Percentiles rank a stretch among this genome's conserved stretches.
Evolutionary conservation across 768 basidiomycete species (phyloP).

Genomic region (Cubamyces lactineus): DNA sequence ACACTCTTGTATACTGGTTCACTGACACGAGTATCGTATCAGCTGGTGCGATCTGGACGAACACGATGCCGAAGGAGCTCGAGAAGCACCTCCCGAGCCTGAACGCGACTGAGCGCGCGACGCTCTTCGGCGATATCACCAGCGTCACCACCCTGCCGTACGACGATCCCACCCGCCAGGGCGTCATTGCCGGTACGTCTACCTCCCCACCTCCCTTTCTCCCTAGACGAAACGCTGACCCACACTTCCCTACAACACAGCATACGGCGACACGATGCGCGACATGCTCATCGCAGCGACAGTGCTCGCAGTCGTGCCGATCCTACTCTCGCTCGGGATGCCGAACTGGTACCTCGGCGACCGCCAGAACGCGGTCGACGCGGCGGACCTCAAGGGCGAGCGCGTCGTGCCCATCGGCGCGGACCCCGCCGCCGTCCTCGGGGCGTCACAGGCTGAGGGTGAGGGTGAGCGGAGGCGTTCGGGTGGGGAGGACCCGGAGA

Average conservation of each 20-base stretch:
- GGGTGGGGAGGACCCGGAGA: background rate
- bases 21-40: constrained; percentile 29
- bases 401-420: constrained; percentile 12
- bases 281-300: constrained; percentile 39
- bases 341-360: constrained; percentile 70
- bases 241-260: constrained; percentile 10
- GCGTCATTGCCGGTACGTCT: constrained; percentile 37
- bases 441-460: background rate
- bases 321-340: constrained; percentile 60
- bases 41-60: constrained; percentile 69
- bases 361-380: constrained; percentile 69
- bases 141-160: constrained; percentile 50
- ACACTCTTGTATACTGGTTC: too few relatives aligned
- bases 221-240: background rate
- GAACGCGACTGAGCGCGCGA: constrained; percentile 43
- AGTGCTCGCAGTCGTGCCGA: constrained; percentile 55
- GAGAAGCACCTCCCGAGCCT: constrained; percentile 56
- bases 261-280: constrained; percentile 36
- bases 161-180: constrained; percentile 59
- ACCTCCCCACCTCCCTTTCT: constrained; percentile 14
- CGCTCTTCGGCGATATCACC: constrained; percentile 59
- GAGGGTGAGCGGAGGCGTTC: background rate
- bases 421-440: background rate
- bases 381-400: constrained; percentile 25
- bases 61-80: constrained; percentile 66